Evolutionary conservation across 1,139 yeast genomes (phyloP).

Genomic region (Saccharomyces hybrid): DNA sequence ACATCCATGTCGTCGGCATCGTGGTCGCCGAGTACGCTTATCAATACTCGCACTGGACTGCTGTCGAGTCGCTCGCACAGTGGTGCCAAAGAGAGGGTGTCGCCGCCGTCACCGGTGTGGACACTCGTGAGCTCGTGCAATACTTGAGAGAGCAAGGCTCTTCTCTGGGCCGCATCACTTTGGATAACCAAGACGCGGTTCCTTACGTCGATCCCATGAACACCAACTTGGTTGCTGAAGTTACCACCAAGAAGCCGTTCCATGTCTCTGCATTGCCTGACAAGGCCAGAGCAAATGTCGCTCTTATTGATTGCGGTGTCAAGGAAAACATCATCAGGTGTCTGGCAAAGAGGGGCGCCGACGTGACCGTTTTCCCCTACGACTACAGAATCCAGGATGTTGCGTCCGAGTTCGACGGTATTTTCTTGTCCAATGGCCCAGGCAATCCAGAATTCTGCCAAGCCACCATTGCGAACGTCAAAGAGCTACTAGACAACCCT

Average conservation of each 20-base stretch:
- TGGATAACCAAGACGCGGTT: slow-evolving; percentile 58
- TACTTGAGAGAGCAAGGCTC: slow-evolving; percentile 94
- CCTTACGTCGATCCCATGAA: slow-evolving; percentile 80
- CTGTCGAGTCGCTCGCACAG: slow-evolving; percentile 86
- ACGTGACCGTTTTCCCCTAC: slow-evolving; percentile 92
- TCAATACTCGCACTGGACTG: slow-evolving; percentile 97
- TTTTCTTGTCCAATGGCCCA: slow-evolving; percentile 93
- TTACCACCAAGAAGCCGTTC: slow-evolving; percentile 91
- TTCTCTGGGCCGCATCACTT: slow-evolving; percentile 77
- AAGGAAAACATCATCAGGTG: slow-evolving; percentile 94
- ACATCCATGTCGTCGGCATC: slow-evolving; percentile 87
- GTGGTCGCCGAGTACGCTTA: slow-evolving; percentile 94
- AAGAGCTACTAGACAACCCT: slow-evolving; percentile 54
- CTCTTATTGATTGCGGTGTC: slow-evolving; percentile 95
- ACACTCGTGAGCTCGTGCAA: slow-evolving; percentile 88
- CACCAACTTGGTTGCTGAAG: slow-evolving; percentile 84
- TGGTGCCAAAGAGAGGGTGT: slow-evolving; percentile 97
- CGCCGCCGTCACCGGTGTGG: slow-evolving; percentile 95
- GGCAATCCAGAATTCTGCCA: slow-evolving; percentile 97
- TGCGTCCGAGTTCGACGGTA: slow-evolving; percentile 87
- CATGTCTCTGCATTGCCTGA: slow-evolving; percentile 51
- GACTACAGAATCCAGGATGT: slow-evolving; percentile 87
- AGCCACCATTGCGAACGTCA: slow-evolving; percentile 67
- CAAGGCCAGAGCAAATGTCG: slow-evolving; percentile 50
- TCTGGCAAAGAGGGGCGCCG: slow-evolving; percentile 88